phyloP scores from a whole-genome alignment of 2,329 filamentous ascomycete genomes.

The Fusarium sp. region DNA sequence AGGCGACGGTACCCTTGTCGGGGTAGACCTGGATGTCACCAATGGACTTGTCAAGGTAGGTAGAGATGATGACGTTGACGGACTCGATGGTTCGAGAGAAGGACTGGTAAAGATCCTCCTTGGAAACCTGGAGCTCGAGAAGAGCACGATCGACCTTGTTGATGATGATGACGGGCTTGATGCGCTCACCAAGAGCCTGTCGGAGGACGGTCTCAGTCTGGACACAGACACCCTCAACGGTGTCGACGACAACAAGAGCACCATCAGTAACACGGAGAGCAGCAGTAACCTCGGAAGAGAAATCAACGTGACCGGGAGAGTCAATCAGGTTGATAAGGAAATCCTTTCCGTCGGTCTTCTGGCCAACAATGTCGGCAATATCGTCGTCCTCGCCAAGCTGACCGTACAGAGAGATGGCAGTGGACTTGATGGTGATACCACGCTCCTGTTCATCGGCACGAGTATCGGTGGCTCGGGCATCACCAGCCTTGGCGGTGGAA shows the following conservation, averaged over 20 bases:
- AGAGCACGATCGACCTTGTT: conserved; percentile 99
- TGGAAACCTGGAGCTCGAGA: conserved; percentile 97
- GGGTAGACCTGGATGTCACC: conserved; percentile 99
- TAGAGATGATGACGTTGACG: conserved; percentile 99
- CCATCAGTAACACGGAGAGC: conserved; percentile 99
- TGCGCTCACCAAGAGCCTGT: conserved; percentile 99
- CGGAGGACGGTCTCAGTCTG: conserved; percentile 99
- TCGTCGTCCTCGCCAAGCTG: conserved; percentile 84
- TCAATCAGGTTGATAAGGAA: conserved; percentile 99
- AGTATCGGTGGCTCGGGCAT: conserved; percentile 95
- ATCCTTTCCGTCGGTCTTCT: conserved; percentile 89
- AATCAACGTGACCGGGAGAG: conserved; percentile 99
- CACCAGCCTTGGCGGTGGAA: conserved; percentile 96
- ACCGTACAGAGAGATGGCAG: conserved; percentile 98
- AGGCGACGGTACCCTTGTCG: conserved; percentile 96
- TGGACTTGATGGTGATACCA: conserved; percentile 99
- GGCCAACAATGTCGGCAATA: conserved; percentile 90
- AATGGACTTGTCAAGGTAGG: conserved; percentile 95
- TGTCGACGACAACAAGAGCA: conserved; percentile 99
- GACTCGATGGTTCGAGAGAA: conserved; percentile 99
- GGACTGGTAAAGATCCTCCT: conserved; percentile 99
- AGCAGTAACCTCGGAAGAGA: conserved; percentile 99
- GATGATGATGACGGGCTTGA: conserved; percentile 99
- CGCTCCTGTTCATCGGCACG: conserved; percentile 98
- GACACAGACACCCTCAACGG: conserved; percentile 99